Percentiles rank a stretch among this genome's conserved stretches.
Evolutionary conservation across 75 land plant genomes (phyloP).

Genomic region (Larix kaempferi): DNA sequence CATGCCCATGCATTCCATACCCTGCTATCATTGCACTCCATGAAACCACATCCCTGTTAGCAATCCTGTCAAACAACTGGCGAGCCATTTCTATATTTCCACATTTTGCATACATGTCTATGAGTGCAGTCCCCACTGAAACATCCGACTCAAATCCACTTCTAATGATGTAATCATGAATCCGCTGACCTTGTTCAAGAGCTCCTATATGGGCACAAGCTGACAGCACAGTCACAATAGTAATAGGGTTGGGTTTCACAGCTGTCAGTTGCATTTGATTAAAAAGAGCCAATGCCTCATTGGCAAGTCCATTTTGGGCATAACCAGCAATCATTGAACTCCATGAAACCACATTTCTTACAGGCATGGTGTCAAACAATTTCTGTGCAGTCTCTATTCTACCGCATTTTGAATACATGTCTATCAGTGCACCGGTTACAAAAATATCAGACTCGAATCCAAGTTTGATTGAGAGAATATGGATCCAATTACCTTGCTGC

Average conservation of each 20-base stretch:
- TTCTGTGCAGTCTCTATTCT: slow-evolving; percentile 11
- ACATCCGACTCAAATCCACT: not conserved
- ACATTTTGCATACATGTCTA: slow-evolving; percentile 1
- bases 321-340: slow-evolving; percentile 24
- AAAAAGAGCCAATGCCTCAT: slow-evolving; percentile 19
- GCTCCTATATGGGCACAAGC: slow-evolving; percentile 24
- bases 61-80: not conserved
- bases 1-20: not conserved
- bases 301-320: slow-evolving; percentile 13
- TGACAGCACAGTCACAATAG: slow-evolving; percentile 15
- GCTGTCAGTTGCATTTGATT: slow-evolving; percentile 16
- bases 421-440: slow-evolving; percentile 13
- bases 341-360: slow-evolving; percentile 22
- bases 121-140: not conserved
- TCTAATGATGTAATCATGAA: slow-evolving; percentile 10
- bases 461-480: not conserved
- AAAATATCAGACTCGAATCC: slow-evolving; percentile 2
- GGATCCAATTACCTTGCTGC: slow-evolving; percentile 4
- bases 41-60: not conserved
- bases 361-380: slow-evolving; percentile 17
- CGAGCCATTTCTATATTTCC: not conserved
- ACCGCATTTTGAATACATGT: slow-evolving; percentile 29
- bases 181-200: slow-evolving; percentile 15
- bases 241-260: slow-evolving; percentile 17
- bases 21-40: slow-evolving; percentile 2